A percentile compares a stretch with the other conserved stretches of the same genome.
Evolutionary conservation across 2,329 filamentous ascomycete species (phyloP).

Genomic region (Colletotrichum sp.): DNA sequence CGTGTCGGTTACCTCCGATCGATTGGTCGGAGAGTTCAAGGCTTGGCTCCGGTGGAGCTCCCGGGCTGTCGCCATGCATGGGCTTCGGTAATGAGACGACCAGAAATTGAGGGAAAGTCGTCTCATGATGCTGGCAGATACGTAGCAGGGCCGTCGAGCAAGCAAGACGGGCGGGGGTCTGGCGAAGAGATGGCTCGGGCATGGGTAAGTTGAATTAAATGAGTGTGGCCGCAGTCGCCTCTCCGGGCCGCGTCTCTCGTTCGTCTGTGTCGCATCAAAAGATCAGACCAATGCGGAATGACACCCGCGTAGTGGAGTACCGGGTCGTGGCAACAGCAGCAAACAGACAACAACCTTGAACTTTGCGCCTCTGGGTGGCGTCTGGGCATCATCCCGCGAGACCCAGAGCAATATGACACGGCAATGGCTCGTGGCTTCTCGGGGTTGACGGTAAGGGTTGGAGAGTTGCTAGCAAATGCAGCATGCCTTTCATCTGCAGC

Average conservation of each 20-base stretch:
- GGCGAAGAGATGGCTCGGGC: neutral
- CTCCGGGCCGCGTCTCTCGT: conserved; percentile 9
- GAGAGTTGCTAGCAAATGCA: neutral
- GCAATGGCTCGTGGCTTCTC: neutral
- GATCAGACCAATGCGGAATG: conserved; percentile 19
- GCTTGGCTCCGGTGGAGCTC: conserved; percentile 7
- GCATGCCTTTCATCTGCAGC: conserved; percentile 8
- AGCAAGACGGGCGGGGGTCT: neutral
- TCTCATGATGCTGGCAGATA: neutral
- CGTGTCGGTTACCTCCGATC: conserved; percentile 2
- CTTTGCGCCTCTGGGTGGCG: neutral
- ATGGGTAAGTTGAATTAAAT: neutral
- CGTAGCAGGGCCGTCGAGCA: neutral
- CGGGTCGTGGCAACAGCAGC: neutral
- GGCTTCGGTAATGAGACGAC: conserved; percentile 16
- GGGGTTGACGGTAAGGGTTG: neutral
- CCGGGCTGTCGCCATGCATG: neutral
- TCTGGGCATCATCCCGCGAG: neutral
- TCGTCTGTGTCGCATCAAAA: conserved; percentile 6
- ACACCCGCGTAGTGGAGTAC: conserved; percentile 8
- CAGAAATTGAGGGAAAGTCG: conserved; percentile 3
- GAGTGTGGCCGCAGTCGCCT: neutral
- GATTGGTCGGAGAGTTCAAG: neutral
- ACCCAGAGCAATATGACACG: neutral
- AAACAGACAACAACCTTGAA: neutral